Evolutionary conservation across 768 basidiomycete genomes (phyloP).

Genomic region (Boletus coccyginus): DNA sequence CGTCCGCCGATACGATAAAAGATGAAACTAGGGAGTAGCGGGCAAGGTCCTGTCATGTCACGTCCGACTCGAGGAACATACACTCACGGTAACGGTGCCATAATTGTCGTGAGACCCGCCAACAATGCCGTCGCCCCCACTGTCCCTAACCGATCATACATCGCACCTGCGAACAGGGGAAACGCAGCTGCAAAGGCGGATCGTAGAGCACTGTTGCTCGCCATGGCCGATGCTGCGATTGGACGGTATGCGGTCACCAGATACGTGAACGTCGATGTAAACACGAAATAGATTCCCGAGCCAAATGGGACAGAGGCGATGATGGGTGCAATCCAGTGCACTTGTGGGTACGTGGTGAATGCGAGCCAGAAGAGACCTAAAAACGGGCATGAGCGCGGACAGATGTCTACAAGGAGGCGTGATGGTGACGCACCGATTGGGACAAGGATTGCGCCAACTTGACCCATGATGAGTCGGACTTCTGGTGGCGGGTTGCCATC

Average conservation of each 20-base stretch:
- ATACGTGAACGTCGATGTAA: slow-evolving; percentile 65
- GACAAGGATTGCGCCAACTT: slow-evolving; percentile 63
- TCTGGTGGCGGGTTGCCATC: slow-evolving; percentile 60
- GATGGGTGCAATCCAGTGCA: slow-evolving; percentile 49
- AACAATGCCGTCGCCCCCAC: slow-evolving; percentile 73
- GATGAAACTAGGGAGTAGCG: slow-evolving; percentile 37
- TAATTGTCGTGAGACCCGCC: slow-evolving; percentile 58
- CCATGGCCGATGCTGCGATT: slow-evolving; percentile 58
- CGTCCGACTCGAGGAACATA: not conserved
- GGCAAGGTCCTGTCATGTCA: not conserved
- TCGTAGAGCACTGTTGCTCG: slow-evolving; percentile 59
- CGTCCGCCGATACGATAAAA: slow-evolving; percentile 47
- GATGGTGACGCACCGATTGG: slow-evolving; percentile 46
- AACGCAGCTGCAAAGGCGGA: slow-evolving; percentile 48
- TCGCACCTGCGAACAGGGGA: slow-evolving; percentile 49
- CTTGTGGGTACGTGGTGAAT: slow-evolving; percentile 46
- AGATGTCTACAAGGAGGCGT: not conserved
- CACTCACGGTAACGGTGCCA: slow-evolving; percentile 62
- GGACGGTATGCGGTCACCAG: slow-evolving; percentile 51
- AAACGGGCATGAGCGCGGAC: not conserved
- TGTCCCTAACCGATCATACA: slow-evolving; percentile 56
- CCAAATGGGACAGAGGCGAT: slow-evolving; percentile 47
- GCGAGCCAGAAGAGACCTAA: slow-evolving; percentile 52
- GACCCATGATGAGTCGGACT: slow-evolving; percentile 59
- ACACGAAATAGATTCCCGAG: slow-evolving; percentile 59